Evolutionary conservation across 129 eudicot genomes (phyloP).

Genomic region (sunflower (Helianthus annuus)): DNA sequence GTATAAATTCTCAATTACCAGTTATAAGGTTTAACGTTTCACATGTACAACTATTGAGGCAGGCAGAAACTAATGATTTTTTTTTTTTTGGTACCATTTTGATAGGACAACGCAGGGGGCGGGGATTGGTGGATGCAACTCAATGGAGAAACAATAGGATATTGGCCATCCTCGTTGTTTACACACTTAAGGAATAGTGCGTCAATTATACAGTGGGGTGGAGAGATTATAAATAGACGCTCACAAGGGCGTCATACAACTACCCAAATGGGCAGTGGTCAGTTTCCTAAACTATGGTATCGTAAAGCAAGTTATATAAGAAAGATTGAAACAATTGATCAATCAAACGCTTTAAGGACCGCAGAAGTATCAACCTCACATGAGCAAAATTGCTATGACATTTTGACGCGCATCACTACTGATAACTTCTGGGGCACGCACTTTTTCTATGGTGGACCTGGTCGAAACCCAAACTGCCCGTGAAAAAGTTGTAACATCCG

Average conservation of each 20-base stretch:
- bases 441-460: slow-evolving; percentile 91
- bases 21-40: too few relatives aligned
- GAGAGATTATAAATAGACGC: slow-evolving; percentile 71
- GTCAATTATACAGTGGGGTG: slow-evolving; percentile 78
- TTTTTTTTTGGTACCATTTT: not conserved
- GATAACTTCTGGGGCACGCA: slow-evolving; percentile 63
- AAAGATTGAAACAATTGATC: slow-evolving; percentile 66
- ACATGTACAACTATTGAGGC: not conserved
- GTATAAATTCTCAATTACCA: not conserved
- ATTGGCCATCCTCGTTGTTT: slow-evolving; percentile 73
- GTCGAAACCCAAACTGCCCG: slow-evolving; percentile 62
- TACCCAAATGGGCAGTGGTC: slow-evolving; percentile 92
- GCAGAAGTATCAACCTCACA: slow-evolving; percentile 49
- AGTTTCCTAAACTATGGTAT: slow-evolving; percentile 72
- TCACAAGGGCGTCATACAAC: slow-evolving; percentile 78
- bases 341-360: slow-evolving; percentile 50
- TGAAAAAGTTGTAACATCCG: slow-evolving; percentile 10
- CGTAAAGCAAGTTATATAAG: slow-evolving; percentile 65
- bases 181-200: slow-evolving; percentile 60
- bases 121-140: slow-evolving; percentile 95
- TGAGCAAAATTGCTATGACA: slow-evolving; percentile 63
- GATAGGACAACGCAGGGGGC: slow-evolving; percentile 59
- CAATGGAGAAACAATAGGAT: slow-evolving; percentile 62
- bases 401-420: slow-evolving; percentile 47
- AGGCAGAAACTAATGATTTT: not conserved